These are phyloP conservation scores for Podospora didyma DNA, from an alignment of 495 filamentous ascomycete genomes.

Conservation along the genomic window DNA sequence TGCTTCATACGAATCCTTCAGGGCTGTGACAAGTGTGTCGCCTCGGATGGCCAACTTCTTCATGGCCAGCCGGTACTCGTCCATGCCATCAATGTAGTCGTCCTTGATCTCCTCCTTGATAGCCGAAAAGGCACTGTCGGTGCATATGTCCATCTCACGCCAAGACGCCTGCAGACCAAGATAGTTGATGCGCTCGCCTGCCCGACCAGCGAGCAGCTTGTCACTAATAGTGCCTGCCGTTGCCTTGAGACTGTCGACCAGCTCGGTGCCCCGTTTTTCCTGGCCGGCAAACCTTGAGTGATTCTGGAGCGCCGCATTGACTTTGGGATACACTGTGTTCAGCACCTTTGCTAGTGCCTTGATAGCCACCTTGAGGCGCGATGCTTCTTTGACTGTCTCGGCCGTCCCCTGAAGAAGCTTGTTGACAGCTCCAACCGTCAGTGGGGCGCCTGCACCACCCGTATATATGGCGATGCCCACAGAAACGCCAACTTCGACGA, in stretches of 20 bases:
- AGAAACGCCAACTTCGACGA: neutral
- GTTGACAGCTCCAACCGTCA: neutral
- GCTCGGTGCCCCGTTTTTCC: neutral
- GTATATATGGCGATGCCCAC: neutral
- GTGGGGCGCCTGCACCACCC: neutral
- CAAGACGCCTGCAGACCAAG: neutral
- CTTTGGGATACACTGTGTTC: neutral
- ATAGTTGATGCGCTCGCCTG: conserved; percentile 1
- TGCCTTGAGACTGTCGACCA: neutral
- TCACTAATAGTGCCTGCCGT: neutral
- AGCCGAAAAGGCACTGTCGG: neutral
- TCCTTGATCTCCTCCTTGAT: neutral
- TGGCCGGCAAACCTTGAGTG: neutral
- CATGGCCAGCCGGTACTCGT: conserved; percentile 3
- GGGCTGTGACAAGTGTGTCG: neutral
- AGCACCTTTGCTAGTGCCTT: neutral
- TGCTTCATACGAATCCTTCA: neutral
- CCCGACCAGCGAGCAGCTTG: neutral
- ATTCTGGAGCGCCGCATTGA: neutral
- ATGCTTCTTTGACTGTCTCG: neutral
- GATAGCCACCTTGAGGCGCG: neutral
- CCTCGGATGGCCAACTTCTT: neutral
- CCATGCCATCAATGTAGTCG: neutral
- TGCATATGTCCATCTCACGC: conserved; percentile 1
- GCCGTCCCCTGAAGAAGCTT: neutral